A percentile compares a stretch with the other conserved stretches of the same genome.
Conservation (phyloP, 192 early-diverging fungal species). For the Geranomyces michiganensis region DNA sequence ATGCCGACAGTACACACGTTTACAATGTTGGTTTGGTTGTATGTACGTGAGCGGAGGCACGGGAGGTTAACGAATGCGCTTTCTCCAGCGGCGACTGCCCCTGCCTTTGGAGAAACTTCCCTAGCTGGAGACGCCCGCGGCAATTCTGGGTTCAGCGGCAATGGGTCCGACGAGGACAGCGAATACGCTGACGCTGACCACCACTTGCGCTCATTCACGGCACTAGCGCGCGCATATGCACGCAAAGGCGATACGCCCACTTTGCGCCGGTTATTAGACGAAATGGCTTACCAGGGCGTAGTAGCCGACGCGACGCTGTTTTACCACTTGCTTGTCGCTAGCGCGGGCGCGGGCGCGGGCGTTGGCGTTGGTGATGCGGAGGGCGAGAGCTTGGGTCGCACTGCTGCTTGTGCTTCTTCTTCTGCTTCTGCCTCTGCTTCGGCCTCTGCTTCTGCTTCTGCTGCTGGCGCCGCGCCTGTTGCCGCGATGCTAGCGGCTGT, state of each 20-base stretch:
- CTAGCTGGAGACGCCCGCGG: background rate
- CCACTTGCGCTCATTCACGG: background rate
- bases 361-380: too few species aligned
- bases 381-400: too few species aligned
- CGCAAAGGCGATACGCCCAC: background rate
- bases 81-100: background rate
- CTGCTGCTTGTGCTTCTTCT: too few species aligned
- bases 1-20: constrained; percentile 24
- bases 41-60: background rate
- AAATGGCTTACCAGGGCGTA: constrained; percentile 12
- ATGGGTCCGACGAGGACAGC: too few species aligned
- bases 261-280: constrained; percentile 2
- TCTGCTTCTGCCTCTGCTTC: too few species aligned
- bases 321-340: background rate
- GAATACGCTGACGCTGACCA: too few species aligned
- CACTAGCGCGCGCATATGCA: constrained; percentile 21
- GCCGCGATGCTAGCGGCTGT: background rate
- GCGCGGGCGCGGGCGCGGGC: background rate
- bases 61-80: background rate
- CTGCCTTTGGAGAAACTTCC: background rate
- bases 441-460: too few species aligned
- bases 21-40: constrained; percentile 29
- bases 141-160: too few species aligned
- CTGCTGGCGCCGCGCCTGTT: background rate
- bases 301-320: background rate